Percentiles rank a stretch among this genome's conserved stretches.
These are phyloP conservation scores for Inonotus hispidus DNA, from an alignment of 1,284 basidiomycete genomes.

Conservation along the genomic window DNA sequence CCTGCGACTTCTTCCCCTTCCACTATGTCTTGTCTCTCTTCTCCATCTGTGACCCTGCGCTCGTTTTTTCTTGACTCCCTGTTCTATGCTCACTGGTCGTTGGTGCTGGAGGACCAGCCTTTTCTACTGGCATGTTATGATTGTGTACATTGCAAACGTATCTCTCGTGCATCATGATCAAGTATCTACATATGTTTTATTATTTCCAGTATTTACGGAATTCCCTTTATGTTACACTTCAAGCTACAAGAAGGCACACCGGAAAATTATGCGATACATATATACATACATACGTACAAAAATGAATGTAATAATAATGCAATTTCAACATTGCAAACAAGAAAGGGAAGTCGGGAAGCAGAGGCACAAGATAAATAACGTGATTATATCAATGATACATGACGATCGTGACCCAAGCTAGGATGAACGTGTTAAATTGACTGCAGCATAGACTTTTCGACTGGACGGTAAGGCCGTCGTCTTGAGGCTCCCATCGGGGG, in stretches of 20 bases:
- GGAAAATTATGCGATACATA: no score
- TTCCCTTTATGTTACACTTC: no score
- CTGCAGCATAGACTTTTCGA: background rate
- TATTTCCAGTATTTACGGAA: background rate
- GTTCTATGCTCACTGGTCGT: no score
- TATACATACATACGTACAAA: no score
- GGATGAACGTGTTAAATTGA: background rate
- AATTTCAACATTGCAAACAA: background rate
- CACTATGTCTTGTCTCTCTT: no score
- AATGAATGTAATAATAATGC: no score
- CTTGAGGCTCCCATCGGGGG: background rate
- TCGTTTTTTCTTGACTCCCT: no score
- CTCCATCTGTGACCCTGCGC: no score
- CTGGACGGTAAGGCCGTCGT: background rate
- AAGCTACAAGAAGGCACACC: no score
- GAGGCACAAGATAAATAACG: background rate
- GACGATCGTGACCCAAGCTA: background rate
- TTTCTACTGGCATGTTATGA: slow-evolving; percentile 16
- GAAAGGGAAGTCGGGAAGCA: background rate
- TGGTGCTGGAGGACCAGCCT: slow-evolving; percentile 14
- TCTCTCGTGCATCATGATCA: background rate
- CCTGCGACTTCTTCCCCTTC: no score
- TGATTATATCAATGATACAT: background rate
- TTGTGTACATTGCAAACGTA: background rate
- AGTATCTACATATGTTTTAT: background rate